Evolutionary conservation across 2,329 filamentous ascomycete species (phyloP), one percentile per base, ranked within the genome.

Genomic region (Claviceps fusiformis): DNA sequence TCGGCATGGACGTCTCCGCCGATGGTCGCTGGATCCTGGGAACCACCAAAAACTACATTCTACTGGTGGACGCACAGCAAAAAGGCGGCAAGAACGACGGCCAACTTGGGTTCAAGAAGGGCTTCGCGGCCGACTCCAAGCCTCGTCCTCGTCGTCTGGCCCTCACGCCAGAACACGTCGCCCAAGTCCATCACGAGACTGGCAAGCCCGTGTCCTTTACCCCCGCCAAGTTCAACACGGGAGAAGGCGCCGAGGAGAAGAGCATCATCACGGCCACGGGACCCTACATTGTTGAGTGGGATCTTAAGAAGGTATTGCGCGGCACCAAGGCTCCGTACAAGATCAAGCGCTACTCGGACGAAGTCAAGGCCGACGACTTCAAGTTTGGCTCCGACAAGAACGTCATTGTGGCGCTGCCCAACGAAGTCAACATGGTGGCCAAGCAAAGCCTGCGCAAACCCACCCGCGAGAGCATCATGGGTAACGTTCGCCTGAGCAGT

Each of bases 311-410:
- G 75, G 80, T 97, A 0, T 70, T 96, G 15, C 78, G 78, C 27
- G 89, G 88, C 53, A 80, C 80, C 60, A 93, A 91, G 70, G 87
- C 93, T 57, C 86, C 92, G 0, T 98, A 98, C 73, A 87, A 85
- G 62, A 97, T 98, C 77, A 96, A 97, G 77, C 86, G 93, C 17
- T 98, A 98, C 67, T 80, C 83, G 0, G 93, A 98, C 64, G 87
- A 95, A 59, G 90, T 98, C 66, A 96, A 95, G 77, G 93, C 93
- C 4, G 93, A 98, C 69, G 95, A 98, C 69, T 98, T 98, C 82
- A 90, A 93, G 64, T 98, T 90, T 65, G 92, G 92, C 50, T 91
- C 86, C 5, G 93, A 98, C 70, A 95, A 95, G 80, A 96, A 96
- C 64, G 89, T 98, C 63, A 95, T 98, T 64, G 92, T 98, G 41